Conservation (phyloP, 129 eudicot genomes). For the Smallanthus sonchifolius region DNA sequence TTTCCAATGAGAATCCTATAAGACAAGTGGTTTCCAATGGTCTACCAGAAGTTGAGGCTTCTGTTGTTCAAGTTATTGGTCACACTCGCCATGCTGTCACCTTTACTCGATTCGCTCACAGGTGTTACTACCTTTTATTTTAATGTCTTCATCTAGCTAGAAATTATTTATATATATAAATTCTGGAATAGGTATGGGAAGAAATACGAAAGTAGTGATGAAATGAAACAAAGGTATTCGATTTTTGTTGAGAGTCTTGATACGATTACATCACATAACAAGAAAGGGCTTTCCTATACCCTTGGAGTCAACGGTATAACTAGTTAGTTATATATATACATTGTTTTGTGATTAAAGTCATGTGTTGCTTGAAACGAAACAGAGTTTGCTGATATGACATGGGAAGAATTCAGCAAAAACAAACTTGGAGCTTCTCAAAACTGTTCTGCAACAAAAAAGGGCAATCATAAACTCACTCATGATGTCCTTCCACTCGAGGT, state of each 20-base stretch:
- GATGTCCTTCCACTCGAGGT: conserved; percentile 55
- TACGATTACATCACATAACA: conserved; percentile 74
- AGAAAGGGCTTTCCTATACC: conserved; percentile 58
- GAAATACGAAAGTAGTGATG: conserved; percentile 63
- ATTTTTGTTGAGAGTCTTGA: conserved; percentile 61
- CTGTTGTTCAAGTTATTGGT: conserved; percentile 53
- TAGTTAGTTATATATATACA: not conserved
- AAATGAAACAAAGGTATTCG: conserved; percentile 61
- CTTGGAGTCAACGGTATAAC: conserved; percentile 68
- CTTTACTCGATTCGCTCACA: conserved; percentile 90
- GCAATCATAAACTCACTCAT: conserved; percentile 81
- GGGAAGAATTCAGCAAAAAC: conserved; percentile 76
- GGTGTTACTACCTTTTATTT: conserved; percentile 27
- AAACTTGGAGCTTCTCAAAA: conserved; percentile 87
- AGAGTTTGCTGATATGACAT: conserved; percentile 92
- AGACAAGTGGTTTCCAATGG: conserved; percentile 69
- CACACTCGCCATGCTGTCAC: conserved; percentile 67
- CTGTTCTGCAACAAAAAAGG: conserved; percentile 82
- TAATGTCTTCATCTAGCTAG: no score
- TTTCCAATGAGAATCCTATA: conserved; percentile 67
- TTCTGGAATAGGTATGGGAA: conserved; percentile 55
- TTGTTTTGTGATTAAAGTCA: not conserved
- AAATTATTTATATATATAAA: not conserved
- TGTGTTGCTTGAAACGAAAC: conserved; percentile 11
- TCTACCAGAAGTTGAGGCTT: conserved; percentile 51